Evolutionary conservation across 345 rosid genomes (phyloP).

Genomic region (Acer campestre): DNA sequence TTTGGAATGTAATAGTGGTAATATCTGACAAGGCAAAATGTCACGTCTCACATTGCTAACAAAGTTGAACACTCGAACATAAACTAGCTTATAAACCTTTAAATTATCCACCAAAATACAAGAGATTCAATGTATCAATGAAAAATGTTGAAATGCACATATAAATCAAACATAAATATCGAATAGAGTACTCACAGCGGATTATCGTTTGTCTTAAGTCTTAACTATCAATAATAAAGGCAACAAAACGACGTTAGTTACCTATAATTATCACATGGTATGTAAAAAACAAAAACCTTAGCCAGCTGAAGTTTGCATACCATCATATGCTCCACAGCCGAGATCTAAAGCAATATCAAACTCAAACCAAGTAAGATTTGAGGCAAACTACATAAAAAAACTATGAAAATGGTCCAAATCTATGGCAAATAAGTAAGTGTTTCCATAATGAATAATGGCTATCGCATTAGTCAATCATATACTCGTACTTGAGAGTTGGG

Average conservation of each 20-base stretch:
- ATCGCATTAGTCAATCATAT: neutral
- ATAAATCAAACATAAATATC: too few relatives aligned
- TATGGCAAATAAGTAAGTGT: constrained; percentile 4
- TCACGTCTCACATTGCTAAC: neutral
- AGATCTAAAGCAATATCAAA: neutral
- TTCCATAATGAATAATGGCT: neutral
- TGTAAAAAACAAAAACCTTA: neutral
- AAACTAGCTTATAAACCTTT: neutral
- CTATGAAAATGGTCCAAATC: neutral
- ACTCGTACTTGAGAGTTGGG: neutral
- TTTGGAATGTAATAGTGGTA: neutral
- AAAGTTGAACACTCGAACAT: too few relatives aligned
- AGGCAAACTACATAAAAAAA: neutral
- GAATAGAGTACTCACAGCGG: neutral
- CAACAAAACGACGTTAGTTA: neutral
- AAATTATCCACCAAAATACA: neutral
- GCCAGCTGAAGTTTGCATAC: neutral
- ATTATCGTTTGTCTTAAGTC: neutral
- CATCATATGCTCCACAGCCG: neutral
- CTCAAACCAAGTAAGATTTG: neutral
- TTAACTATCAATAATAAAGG: neutral
- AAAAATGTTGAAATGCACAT: neutral
- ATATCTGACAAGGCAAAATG: neutral
- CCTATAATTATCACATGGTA: neutral
- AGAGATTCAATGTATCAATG: neutral